Evolutionary conservation across 306 rosid species (phyloP).

Genomic region (Cucumis sativus): DNA sequence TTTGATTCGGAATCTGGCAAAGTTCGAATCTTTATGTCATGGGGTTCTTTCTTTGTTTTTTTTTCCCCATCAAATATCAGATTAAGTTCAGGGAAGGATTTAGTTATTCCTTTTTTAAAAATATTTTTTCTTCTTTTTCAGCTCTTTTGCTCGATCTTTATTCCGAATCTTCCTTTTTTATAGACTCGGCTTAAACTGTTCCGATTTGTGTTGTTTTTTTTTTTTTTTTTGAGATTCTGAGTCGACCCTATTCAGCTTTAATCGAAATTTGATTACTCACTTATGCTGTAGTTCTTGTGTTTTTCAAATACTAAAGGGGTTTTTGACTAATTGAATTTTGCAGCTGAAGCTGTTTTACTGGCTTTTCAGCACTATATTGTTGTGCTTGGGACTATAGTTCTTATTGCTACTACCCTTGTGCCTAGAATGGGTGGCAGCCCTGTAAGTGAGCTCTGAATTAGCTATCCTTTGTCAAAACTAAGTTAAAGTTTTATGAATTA

Average conservation of each 20-base stretch:
- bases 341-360: conserved; percentile 60
- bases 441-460: conserved; percentile 33
- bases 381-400: conserved; percentile 86
- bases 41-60: background rate
- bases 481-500: background rate
- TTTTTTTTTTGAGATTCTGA: background rate
- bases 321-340: conserved; percentile 9
- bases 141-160: conserved; percentile 7
- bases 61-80: background rate
- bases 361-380: conserved; percentile 95
- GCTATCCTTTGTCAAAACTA: background rate
- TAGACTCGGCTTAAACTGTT: background rate
- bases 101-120: conserved; percentile 1
- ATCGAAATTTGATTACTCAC: background rate
- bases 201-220: background rate
- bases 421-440: conserved; percentile 77
- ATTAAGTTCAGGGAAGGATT: conserved; percentile 8
- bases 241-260: background rate
- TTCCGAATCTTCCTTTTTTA: conserved; percentile 18
- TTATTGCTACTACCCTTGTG: conserved; percentile 59
- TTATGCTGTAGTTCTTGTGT: background rate
- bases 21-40: conserved; percentile 4
- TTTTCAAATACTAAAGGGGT: conserved; percentile 2
- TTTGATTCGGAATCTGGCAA: background rate
- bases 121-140: background rate